phyloP scores from a whole-genome alignment of 2,329 filamentous ascomycete genomes.

The Fusarium napiforme region DNA sequence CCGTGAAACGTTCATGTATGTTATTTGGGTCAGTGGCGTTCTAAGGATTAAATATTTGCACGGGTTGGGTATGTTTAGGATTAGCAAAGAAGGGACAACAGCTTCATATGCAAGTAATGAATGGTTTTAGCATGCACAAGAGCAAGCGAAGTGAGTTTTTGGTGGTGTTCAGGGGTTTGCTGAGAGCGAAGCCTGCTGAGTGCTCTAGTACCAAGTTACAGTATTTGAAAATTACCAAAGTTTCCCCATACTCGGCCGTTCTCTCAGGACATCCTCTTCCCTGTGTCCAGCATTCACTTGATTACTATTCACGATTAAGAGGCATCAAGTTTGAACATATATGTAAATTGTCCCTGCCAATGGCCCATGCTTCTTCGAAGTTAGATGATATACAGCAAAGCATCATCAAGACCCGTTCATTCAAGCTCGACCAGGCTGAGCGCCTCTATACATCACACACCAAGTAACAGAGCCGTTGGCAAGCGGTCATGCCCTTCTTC shows the following conservation, averaged over 20 bases:
- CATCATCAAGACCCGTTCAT: constrained; percentile 37
- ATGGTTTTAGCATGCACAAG: background rate
- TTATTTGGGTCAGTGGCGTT: constrained; percentile 32
- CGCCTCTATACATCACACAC: constrained; percentile 25
- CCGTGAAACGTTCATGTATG: background rate
- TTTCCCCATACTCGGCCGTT: background rate
- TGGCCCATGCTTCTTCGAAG: constrained; percentile 40
- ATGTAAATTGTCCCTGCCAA: constrained; percentile 42
- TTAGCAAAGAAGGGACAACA: background rate
- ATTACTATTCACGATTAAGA: background rate
- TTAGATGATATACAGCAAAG: constrained; percentile 46
- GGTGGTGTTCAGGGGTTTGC: constrained; percentile 20
- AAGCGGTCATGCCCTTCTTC: constrained; percentile 15
- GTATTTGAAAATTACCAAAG: background rate
- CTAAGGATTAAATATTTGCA: constrained; percentile 1
- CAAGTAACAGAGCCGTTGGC: constrained; percentile 19
- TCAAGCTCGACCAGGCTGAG: constrained; percentile 33
- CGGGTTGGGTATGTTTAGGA: constrained; percentile 4
- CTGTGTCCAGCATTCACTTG: background rate
- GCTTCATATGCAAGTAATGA: constrained; percentile 2
- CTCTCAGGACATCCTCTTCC: background rate
- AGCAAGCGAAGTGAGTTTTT: constrained; percentile 5
- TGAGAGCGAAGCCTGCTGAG: background rate
- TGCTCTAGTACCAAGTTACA: background rate
- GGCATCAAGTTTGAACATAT: constrained; percentile 31